phyloP scores from a whole-genome alignment of 495 filamentous ascomycete species.

The Penicillium lagena region DNA sequence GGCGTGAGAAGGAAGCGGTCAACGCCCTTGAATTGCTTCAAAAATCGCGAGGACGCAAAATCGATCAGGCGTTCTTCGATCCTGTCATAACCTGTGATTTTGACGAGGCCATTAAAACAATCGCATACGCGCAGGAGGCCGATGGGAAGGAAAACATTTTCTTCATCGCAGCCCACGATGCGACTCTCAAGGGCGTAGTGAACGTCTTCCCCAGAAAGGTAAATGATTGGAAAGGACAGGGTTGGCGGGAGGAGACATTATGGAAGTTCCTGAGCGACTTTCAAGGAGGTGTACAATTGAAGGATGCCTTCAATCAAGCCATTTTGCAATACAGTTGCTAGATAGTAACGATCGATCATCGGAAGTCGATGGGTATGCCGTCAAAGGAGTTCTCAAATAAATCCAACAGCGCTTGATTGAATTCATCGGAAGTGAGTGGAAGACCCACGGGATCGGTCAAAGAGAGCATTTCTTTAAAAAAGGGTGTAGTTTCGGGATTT shows the following conservation, averaged over 20 bases:
- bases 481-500: too few relatives aligned
- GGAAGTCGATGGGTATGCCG: too few relatives aligned
- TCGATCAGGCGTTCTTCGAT: conserved; percentile 7
- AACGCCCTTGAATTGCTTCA: conserved; percentile 7
- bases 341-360: too few relatives aligned
- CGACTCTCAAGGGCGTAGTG: conserved; percentile 31
- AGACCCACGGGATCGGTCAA: too few relatives aligned
- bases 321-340: too few relatives aligned
- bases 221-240: conserved; percentile 44
- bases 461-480: too few relatives aligned
- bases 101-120: conserved; percentile 19
- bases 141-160: conserved; percentile 49
- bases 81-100: background rate
- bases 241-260: conserved; percentile 20
- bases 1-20: conserved; percentile 1
- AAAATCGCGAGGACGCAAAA: conserved; percentile 1
- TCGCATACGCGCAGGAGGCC: conserved; percentile 34
- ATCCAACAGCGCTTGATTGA: too few relatives aligned
- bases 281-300: too few relatives aligned
- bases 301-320: too few relatives aligned
- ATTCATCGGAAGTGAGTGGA: too few relatives aligned
- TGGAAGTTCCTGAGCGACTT: too few relatives aligned
- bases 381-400: too few relatives aligned
- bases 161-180: conserved; percentile 48
- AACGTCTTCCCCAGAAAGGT: conserved; percentile 46